Conservation (phyloP, 257 asterid genomes). For the Ilex aquifolium region DNA sequence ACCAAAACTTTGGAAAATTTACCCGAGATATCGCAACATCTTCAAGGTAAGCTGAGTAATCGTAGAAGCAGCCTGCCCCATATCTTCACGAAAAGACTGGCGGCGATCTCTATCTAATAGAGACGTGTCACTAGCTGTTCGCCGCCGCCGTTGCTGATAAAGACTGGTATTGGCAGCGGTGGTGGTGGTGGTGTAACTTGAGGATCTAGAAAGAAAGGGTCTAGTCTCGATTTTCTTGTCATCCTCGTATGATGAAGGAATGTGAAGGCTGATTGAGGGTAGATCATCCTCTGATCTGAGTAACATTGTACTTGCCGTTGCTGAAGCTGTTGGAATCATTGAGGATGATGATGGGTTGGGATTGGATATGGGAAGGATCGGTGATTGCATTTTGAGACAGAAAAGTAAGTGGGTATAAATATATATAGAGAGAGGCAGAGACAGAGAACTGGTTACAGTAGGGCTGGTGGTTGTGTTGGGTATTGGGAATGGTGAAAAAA, state of each 20-base stretch:
- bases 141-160: slow-evolving; percentile 54
- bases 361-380: slow-evolving; percentile 49
- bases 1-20: slow-evolving; percentile 13
- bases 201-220: slow-evolving; percentile 59
- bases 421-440: background rate
- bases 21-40: slow-evolving; percentile 77
- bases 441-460: background rate
- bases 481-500: background rate
- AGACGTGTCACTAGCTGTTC: slow-evolving; percentile 49
- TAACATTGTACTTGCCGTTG: slow-evolving; percentile 29
- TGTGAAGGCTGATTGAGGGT: slow-evolving; percentile 32
- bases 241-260: slow-evolving; percentile 42
- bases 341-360: slow-evolving; percentile 23
- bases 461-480: background rate
- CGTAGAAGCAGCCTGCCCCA: slow-evolving; percentile 46
- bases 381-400: slow-evolving; percentile 27
- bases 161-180: slow-evolving; percentile 18
- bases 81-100: slow-evolving; percentile 31
- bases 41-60: slow-evolving; percentile 50
- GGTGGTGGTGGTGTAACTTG: slow-evolving; percentile 32
- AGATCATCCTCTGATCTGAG: slow-evolving; percentile 48
- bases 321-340: too few relatives aligned
- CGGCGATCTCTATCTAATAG: slow-evolving; percentile 26
- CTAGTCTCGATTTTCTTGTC: slow-evolving; percentile 36
- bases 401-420: background rate